These are phyloP conservation scores for Populus trichocarpa DNA, from an alignment of 441 rosid species.

Conservation along the genomic window DNA sequence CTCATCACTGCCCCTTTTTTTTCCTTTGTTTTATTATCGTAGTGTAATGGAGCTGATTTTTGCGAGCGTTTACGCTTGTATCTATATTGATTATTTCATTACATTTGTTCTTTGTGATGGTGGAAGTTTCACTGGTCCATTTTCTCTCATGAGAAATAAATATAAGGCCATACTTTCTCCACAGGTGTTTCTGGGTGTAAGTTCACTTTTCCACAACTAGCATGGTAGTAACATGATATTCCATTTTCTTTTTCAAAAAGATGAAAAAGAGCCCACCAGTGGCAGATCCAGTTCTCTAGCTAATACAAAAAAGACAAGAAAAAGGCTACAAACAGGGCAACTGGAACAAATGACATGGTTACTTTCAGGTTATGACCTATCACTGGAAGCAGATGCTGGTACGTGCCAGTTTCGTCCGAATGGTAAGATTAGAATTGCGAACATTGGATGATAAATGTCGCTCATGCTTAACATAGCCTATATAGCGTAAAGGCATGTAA, in stretches of 20 bases:
- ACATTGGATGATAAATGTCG: not conserved
- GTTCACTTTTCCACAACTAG: not conserved
- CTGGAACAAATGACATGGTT: not conserved
- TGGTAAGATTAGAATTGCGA: not conserved
- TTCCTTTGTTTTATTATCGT: not conserved
- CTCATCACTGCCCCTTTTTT: not conserved
- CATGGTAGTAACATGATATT: not conserved
- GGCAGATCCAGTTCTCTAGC: not conserved
- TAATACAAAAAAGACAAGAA: not conserved
- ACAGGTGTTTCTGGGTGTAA: too few relatives aligned
- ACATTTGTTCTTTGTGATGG: not conserved
- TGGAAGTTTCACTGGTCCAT: not conserved
- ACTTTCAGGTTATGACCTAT: not conserved
- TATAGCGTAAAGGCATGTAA: not conserved
- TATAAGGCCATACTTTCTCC: not conserved
- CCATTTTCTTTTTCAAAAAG: not conserved
- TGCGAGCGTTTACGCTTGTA: not conserved
- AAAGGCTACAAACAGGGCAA: not conserved
- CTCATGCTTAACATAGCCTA: too few relatives aligned
- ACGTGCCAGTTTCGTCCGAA: not conserved
- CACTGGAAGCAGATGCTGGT: not conserved
- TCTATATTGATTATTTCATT: not conserved
- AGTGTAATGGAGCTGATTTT: not conserved
- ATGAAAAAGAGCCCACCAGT: not conserved
- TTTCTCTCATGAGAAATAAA: too few relatives aligned